Base-by-base conservation (phyloP, 192 early-diverging fungal species). In the Jimgerdemannia flammicorona region DNA sequence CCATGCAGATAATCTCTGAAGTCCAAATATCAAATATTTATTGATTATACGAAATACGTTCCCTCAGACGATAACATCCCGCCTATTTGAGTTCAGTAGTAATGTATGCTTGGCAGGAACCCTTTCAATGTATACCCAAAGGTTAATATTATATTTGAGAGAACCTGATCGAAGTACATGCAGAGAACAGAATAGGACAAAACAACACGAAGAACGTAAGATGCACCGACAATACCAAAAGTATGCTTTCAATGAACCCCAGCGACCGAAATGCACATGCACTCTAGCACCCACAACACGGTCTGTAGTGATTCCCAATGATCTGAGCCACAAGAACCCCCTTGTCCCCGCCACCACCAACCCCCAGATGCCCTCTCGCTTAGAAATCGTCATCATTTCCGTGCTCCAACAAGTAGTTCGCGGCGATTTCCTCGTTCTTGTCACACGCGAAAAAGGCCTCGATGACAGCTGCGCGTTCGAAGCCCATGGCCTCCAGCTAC, bases 391-490 rank as follows among this genome's bases (percentile, higher is more conserved):
- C 88, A 17, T 94, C 90, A 64, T 84, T 39, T 9, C 85, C 85
- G 71, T 94, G 87, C 43, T 98, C 95, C 83, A 98, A 96, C 79
- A 99, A 77, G 80, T 94, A 98, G 83, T 98, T 98, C 18, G 97
- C 98, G 1, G 98, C 94, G 78, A 97, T 80, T 79, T 99, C 94
- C 86, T 99, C 98, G 83, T 98, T 95, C 82, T 96, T 97, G 73
- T 99, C 98, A 79, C 98, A 99, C 17, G 95, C 94, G 85, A 99
- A 89, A 85, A 90, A 99, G 40, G 98, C 98, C 83, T 98, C 93
- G 72, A 97, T 90, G 49, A 90, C 98, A 4, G 87, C 70, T 63
- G 87, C 87, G 66, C 94, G 87, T 72, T 92, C 90, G 79, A 99
- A 98, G 4, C 98, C 98, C 41, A 98, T 84, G 17, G 79, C 93